Evolutionary conservation across 2,329 filamentous ascomycete species (phyloP), one percentile per base, ranked within the genome.

Genomic region (Colletotrichum sansevieriae): DNA sequence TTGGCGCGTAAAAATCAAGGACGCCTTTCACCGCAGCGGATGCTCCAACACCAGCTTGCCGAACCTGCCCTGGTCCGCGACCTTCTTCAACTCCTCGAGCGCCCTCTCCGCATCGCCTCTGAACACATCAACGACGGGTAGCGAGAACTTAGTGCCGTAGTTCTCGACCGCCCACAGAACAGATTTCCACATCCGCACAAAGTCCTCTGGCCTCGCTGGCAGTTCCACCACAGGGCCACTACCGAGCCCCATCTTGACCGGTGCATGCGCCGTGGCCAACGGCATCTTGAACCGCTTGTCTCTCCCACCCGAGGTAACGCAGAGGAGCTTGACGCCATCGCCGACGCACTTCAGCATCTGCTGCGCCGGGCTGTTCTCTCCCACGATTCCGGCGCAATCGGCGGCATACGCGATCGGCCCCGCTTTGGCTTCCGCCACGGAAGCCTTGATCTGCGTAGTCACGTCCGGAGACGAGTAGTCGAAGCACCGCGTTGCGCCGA

Each of bases 401-500:
- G 65, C 65, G 10, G 62, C 65, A 39, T 68, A 65, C 2, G 15
- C 22, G 13, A 68, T 56, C 8, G 47, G 65, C n/a, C 62, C 62
- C 47, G 43, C 62, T 6, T 8, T n/a, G 3, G 43, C 22, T 15
- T 65, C 62, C 7, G 25, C 41, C 11, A 59, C 51, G 39, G 68
- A 57, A 54, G 51, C 62, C 12, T 20, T 43, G 47, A 68, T 65
- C 2, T 12, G 62, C 6, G 33, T 22, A 9, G 12, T 43, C 20
- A 65, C 47, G 15, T 70, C 60, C 11, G 55, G 35, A 4, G 60
- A 12, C 0, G n/a, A 13, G 22, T 82, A 81, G 58, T 81, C 78
- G 61, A 82, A 80, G 22, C 75, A 77, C 4, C 74, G 69, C 9
- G 73, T 74, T 1, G 79, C 80, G 0, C 80, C 80, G 4, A 80